Evolutionary conservation across 768 basidiomycete species (phyloP).

Genomic region (Suillus brevipes): DNA sequence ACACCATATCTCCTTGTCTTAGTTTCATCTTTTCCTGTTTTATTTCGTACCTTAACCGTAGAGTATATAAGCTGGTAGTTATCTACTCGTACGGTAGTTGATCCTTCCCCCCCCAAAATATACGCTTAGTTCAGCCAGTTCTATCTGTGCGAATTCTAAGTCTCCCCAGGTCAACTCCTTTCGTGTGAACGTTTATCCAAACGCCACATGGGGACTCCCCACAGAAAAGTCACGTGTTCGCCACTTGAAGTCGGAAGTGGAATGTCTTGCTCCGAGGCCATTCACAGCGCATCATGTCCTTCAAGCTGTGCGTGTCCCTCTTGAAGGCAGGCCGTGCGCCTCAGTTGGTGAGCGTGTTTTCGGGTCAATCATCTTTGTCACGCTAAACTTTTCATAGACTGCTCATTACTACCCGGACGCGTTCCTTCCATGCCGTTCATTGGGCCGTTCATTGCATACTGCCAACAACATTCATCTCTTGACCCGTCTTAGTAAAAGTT

Average conservation of each 20-base stretch:
- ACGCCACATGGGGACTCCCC: too few relatives aligned
- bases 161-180: too few relatives aligned
- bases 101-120: too few relatives aligned
- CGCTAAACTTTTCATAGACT: background rate
- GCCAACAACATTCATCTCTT: background rate
- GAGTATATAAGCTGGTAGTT: too few relatives aligned
- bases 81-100: too few relatives aligned
- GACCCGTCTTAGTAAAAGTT: background rate
- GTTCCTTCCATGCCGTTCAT: background rate
- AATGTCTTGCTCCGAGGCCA: background rate
- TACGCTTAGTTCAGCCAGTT: too few relatives aligned
- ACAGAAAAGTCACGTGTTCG: conserved; percentile 20
- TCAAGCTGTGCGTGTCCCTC: conserved; percentile 1
- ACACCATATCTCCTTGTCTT: too few relatives aligned
- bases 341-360: background rate
- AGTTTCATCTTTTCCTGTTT: too few relatives aligned
- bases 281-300: conserved; percentile 11
- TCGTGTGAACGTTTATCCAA: too few relatives aligned
- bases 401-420: background rate
- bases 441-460: background rate
- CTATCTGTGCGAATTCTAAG: too few relatives aligned
- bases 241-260: background rate
- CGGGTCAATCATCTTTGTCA: too few relatives aligned
- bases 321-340: background rate
- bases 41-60: too few relatives aligned